Conservation (phyloP, 768 basidiomycete species). For the Suillus variegatus region DNA sequence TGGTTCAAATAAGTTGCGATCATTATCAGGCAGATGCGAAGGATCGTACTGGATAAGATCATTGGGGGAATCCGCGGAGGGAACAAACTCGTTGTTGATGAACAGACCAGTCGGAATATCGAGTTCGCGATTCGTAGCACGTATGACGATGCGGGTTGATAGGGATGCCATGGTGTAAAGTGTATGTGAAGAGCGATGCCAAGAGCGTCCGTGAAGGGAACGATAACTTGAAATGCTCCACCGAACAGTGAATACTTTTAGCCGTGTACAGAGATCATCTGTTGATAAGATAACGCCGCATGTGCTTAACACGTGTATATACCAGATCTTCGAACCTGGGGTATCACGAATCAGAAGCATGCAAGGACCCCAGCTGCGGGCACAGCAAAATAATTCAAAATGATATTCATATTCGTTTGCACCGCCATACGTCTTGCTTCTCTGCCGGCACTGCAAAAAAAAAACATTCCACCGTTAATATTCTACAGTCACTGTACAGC, state of each 20-base stretch:
- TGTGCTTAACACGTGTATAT: not conserved
- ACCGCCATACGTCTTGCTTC: not conserved
- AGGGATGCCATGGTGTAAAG: slow-evolving; percentile 45
- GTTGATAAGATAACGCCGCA: slow-evolving; percentile 12
- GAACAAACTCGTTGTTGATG: slow-evolving; percentile 88
- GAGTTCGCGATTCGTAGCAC: slow-evolving; percentile 49
- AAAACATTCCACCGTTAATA: not conserved
- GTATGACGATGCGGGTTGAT: slow-evolving; percentile 40
- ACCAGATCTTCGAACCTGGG: not conserved
- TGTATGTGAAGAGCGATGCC: not conserved
- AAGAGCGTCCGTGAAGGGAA: not conserved
- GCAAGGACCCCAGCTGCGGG: not conserved
- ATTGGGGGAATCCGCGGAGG: slow-evolving; percentile 61
- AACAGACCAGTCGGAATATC: slow-evolving; percentile 81
- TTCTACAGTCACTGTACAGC: not conserved
- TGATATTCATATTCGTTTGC: not conserved
- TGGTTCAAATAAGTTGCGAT: slow-evolving; percentile 16
- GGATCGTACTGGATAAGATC: slow-evolving; percentile 62
- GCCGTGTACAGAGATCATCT: too few relatives aligned
- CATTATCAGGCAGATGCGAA: slow-evolving; percentile 20
- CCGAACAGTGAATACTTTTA: not conserved
- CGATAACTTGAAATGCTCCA: not conserved
- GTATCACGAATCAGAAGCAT: not conserved
- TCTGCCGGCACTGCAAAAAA: not conserved
- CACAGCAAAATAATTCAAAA: not conserved